Percentiles rank a stretch among this genome's conserved stretches.
phyloP scores from a whole-genome alignment of 2,329 filamentous ascomycete species.

The Exophiala oligosperma region DNA sequence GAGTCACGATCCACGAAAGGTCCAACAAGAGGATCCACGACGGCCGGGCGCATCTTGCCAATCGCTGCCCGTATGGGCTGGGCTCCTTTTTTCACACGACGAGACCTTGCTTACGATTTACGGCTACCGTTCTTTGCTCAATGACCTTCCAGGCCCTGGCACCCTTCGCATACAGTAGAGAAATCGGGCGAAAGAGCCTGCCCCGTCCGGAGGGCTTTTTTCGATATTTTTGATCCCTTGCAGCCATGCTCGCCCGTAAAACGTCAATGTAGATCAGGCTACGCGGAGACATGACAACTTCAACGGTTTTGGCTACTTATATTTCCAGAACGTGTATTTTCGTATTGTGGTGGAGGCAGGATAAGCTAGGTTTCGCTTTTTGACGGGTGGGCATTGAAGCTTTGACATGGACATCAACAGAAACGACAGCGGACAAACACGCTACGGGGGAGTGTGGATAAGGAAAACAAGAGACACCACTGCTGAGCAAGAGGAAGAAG shows the following conservation, averaged over 20 bases:
- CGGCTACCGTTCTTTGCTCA: conserved; percentile 8
- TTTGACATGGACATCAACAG: not conserved
- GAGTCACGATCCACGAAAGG: conserved; percentile 23
- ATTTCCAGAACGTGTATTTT: no score
- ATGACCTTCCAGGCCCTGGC: conserved; percentile 4
- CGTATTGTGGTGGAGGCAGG: not conserved
- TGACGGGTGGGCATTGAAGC: not conserved
- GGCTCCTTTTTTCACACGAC: not conserved
- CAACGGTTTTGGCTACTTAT: no score
- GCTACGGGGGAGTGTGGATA: not conserved
- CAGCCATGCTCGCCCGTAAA: not conserved
- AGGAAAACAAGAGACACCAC: not conserved
- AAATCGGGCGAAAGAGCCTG: conserved; percentile 4
- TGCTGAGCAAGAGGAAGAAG: not conserved
- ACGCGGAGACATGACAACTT: not conserved
- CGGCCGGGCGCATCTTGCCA: conserved; percentile 22
- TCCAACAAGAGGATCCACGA: conserved; percentile 22
- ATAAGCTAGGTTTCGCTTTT: not conserved
- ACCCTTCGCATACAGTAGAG: not conserved
- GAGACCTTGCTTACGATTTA: conserved; percentile 4
- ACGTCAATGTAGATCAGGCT: not conserved
- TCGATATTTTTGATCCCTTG: not conserved
- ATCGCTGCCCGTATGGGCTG: conserved; percentile 18
- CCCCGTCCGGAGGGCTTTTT: not conserved
- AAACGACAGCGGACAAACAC: not conserved